Evolutionary conservation across 1,139 yeast species (phyloP).

Genomic region (Hyphopichia burtonii): DNA sequence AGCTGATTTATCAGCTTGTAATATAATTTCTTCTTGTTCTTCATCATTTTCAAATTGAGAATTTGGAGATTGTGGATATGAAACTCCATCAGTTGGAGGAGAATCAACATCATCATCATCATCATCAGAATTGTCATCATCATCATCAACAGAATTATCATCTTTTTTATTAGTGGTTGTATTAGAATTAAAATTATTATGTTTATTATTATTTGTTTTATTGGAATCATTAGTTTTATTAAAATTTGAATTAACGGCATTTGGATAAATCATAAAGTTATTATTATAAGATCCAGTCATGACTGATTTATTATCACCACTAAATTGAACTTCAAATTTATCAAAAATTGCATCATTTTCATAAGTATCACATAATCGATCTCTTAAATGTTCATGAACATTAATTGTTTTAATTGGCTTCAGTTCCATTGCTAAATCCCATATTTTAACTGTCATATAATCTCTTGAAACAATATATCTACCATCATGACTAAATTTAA

Average conservation of each 20-base stretch:
- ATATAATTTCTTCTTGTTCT: conserved; percentile 70
- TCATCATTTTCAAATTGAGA: conserved; percentile 47
- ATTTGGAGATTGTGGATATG: conserved; percentile 36
- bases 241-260: conserved; percentile 50
- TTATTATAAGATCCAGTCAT: conserved; percentile 98
- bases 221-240: conserved; percentile 5
- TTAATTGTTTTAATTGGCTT: conserved; percentile 92
- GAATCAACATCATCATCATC: conserved; percentile 28
- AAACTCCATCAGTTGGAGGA: conserved; percentile 25
- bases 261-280: conserved; percentile 95
- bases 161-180: conserved; percentile 15
- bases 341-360: conserved; percentile 98
- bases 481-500: conserved; percentile 89
- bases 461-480: conserved; percentile 93
- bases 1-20: conserved; percentile 98
- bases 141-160: conserved; percentile 37
- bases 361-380: conserved; percentile 92
- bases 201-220: conserved; percentile 1
- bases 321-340: conserved; percentile 93
- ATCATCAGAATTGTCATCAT: conserved; percentile 44
- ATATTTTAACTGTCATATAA: conserved; percentile 94
- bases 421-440: conserved; percentile 98
- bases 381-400: conserved; percentile 93
- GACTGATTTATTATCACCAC: conserved; percentile 88
- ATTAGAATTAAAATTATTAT: conserved; percentile 7